Conservation (phyloP, 2,329 filamentous ascomycete genomes). For the Aureobasidium pullulans region DNA sequence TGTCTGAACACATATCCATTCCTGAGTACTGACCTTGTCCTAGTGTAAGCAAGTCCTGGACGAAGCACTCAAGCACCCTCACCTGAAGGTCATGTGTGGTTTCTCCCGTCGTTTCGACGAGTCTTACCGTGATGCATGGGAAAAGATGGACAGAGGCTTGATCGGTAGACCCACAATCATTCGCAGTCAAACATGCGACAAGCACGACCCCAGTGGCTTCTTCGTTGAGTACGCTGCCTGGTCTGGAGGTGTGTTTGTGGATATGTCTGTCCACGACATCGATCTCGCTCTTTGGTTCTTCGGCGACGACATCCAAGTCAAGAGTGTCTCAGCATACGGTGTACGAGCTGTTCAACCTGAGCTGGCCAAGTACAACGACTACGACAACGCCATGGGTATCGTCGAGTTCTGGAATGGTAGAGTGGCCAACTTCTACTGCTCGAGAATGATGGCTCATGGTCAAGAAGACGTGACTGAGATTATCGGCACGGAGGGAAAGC, state of each 20-base stretch:
- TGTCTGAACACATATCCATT: neutral
- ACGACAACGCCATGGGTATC: conserved; percentile 38
- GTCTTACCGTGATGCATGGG: conserved; percentile 33
- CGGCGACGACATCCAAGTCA: conserved; percentile 29
- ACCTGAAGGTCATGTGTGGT: conserved; percentile 38
- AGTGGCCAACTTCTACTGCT: conserved; percentile 39
- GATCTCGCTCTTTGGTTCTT: conserved; percentile 38
- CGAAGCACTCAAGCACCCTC: conserved; percentile 28
- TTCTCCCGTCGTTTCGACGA: conserved; percentile 41
- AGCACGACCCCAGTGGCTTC: conserved; percentile 32
- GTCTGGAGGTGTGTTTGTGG: conserved; percentile 40
- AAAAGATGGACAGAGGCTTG: conserved; percentile 28
- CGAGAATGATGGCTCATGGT: conserved; percentile 36
- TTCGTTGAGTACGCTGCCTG: conserved; percentile 35
- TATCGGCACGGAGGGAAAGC: conserved; percentile 33
- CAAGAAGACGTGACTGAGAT: conserved; percentile 39
- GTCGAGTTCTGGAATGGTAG: conserved; percentile 39
- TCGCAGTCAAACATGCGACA: conserved; percentile 38
- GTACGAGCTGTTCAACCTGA: conserved; percentile 29
- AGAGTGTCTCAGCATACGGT: conserved; percentile 24
- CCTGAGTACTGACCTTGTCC: neutral
- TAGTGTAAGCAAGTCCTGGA: conserved; percentile 25
- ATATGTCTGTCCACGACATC: conserved; percentile 39
- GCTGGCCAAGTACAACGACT: conserved; percentile 33
- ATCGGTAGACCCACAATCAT: conserved; percentile 36